Evolutionary conservation across 805 yeast species (phyloP).

Genomic region (Cyberlindnera suaveolens): DNA sequence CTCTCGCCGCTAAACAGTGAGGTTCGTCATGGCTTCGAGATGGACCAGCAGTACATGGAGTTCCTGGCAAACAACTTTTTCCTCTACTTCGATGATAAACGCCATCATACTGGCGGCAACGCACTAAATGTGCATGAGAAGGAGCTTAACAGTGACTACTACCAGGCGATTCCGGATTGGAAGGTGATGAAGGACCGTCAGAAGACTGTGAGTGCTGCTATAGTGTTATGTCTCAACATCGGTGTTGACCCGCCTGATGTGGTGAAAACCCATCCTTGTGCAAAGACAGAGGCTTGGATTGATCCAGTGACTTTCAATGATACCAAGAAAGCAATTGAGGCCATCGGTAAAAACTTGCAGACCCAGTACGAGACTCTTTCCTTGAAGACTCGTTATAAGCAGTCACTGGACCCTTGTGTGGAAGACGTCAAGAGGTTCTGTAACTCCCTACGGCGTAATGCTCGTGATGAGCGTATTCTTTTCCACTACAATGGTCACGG

Average conservation of each 20-base stretch:
- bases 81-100: slow-evolving; percentile 84
- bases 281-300: slow-evolving; percentile 87
- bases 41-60: slow-evolving; percentile 52
- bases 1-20: slow-evolving; percentile 34
- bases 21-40: slow-evolving; percentile 66
- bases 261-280: slow-evolving; percentile 87
- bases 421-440: slow-evolving; percentile 93
- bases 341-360: slow-evolving; percentile 84
- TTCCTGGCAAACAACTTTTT: slow-evolving; percentile 61
- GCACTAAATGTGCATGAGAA: slow-evolving; percentile 58
- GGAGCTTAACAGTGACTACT: slow-evolving; percentile 38
- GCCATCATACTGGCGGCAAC: slow-evolving; percentile 86
- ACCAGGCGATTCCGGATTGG: slow-evolving; percentile 83
- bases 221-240: slow-evolving; percentile 81
- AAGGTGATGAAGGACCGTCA: slow-evolving; percentile 84
- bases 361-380: slow-evolving; percentile 85
- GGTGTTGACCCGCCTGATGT: slow-evolving; percentile 98
- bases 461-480: slow-evolving; percentile 87
- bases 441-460: slow-evolving; percentile 78
- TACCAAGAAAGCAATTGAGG: slow-evolving; percentile 84
- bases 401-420: slow-evolving; percentile 87
- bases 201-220: slow-evolving; percentile 88
- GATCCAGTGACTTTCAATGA: slow-evolving; percentile 81
- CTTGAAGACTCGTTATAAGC: slow-evolving; percentile 83
- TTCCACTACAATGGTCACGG: slow-evolving; percentile 99